phyloP scores from a whole-genome alignment of 73 alveolate species.

The Blepharisma stoltei region DNA sequence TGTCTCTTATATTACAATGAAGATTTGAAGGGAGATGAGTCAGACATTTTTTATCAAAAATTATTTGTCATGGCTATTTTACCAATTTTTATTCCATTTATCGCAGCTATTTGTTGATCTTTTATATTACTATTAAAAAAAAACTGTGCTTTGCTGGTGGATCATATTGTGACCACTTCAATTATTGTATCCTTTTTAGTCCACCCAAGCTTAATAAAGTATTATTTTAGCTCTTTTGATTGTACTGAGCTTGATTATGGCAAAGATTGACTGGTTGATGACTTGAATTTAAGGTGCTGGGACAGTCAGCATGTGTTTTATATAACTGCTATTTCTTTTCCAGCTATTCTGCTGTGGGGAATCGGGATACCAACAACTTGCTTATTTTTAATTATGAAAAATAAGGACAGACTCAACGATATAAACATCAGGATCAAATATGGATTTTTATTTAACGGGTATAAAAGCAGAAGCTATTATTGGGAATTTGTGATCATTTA shows the following conservation, averaged over 20 bases:
- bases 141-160: conserved; percentile 31
- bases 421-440: conserved; percentile 37
- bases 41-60: conserved; percentile 39
- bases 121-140: conserved; percentile 33
- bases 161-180: conserved; percentile 38
- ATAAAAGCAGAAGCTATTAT: conserved; percentile 45
- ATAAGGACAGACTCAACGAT: background rate
- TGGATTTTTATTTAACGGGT: conserved; percentile 66
- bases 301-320: conserved; percentile 33
- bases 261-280: conserved; percentile 36
- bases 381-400: background rate
- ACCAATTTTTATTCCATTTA: conserved; percentile 37
- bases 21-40: conserved; percentile 28
- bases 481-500: conserved; percentile 67
- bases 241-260: conserved; percentile 49
- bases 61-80: conserved; percentile 37
- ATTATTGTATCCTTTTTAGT: conserved; percentile 51
- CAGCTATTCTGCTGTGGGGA: conserved; percentile 43
- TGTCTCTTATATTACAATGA: conserved; percentile 33
- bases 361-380: background rate
- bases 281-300: conserved; percentile 44
- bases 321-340: conserved; percentile 39
- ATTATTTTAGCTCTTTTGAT: conserved; percentile 45
- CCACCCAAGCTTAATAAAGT: conserved; percentile 55
- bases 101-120: conserved; percentile 34